phyloP scores from a whole-genome alignment of 2,329 filamentous ascomycete species.

The Talaromyces amestolkiae region DNA sequence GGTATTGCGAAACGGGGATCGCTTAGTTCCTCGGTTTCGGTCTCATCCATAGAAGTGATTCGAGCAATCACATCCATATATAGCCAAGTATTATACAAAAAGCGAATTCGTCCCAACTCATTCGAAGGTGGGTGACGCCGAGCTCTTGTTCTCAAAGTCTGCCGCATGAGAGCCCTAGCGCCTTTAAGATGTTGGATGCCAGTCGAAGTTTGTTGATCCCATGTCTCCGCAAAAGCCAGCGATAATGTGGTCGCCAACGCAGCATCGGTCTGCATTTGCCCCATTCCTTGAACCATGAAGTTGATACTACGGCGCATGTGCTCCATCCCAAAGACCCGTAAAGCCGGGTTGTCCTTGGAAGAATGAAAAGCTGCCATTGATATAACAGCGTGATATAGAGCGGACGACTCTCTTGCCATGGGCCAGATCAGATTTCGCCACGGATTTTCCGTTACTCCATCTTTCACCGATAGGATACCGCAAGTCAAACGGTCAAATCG shows the following conservation, averaged over 20 bases:
- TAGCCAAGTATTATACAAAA: slow-evolving; percentile 69
- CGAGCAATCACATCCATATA: slow-evolving; percentile 72
- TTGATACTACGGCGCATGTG: slow-evolving; percentile 66
- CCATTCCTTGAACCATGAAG: slow-evolving; percentile 58
- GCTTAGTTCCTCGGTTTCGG: slow-evolving; percentile 51
- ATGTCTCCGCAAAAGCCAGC: slow-evolving; percentile 67
- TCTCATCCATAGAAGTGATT: slow-evolving; percentile 61
- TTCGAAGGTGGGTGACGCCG: slow-evolving; percentile 41
- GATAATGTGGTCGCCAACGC: slow-evolving; percentile 69
- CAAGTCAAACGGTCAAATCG: slow-evolving; percentile 66
- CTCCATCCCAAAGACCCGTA: slow-evolving; percentile 64
- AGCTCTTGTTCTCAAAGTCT: slow-evolving; percentile 51
- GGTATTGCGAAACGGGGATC: slow-evolving; percentile 41
- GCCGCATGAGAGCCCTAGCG: slow-evolving; percentile 62
- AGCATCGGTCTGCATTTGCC: slow-evolving; percentile 62
- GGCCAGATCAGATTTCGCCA: slow-evolving; percentile 72
- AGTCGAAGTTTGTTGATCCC: slow-evolving; percentile 67
- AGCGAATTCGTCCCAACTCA: slow-evolving; percentile 58
- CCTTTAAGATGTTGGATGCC: slow-evolving; percentile 69
- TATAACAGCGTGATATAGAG: slow-evolving; percentile 65
- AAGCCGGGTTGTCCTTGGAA: slow-evolving; percentile 54
- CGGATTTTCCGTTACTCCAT: slow-evolving; percentile 66
- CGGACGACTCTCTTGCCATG: slow-evolving; percentile 61
- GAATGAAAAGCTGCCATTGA: slow-evolving; percentile 69
- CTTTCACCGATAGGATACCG: slow-evolving; percentile 68